Evolutionary conservation across 176 grass and related monocot species (phyloP), one percentile per base, ranked within the genome.

Genomic region (Puccinellia tenuiflora): DNA sequence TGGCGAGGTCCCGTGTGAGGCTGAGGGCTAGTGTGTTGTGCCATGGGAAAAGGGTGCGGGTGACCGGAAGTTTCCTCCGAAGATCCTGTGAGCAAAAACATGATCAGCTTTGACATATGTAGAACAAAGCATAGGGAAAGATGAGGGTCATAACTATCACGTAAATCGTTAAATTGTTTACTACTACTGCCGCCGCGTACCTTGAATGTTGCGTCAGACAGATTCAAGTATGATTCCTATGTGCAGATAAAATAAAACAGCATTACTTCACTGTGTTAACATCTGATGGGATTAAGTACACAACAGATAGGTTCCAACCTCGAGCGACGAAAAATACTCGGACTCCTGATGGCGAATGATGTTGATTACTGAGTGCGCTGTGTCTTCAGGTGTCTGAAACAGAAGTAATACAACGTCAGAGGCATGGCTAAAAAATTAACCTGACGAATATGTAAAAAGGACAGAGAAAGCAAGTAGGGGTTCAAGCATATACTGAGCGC

Each of bases 171-270:
- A 76, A 34, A 7, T 51, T 35, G 17, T 70, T 78, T 24, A 15
- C 10, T 24, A 15, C 10, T 26, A 24, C 20, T 29, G 53, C 65
- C 20, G 55, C 6, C 5, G n/a, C 61, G 7, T 92, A 98, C 96
- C 96, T 99, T 99, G 84, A 99, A 99, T 17, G 93, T 96, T 29
- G 92, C 86, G 40, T 99, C 93, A 3, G 96, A 92, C 40, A 99
- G 85, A 65, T 92, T 88, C 72, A 92, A 9, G 78, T 99, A 99
- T 40, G 96, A 93, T 87, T 90, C 85, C 96, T 99, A 83, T 39
- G 76, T 54, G 86, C 28, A 56, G 13, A 85, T 50, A 72, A 62
- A 80, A 62, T 72, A 61, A 35, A 59, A 61, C 5, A 68, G 24
- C 21, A 59, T 81, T 89, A 76, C 70, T 75, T 78, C 22, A 82